A percentile compares a stretch with the other conserved stretches of the same genome.
phyloP scores from a whole-genome alignment of 2,329 filamentous ascomycete genomes.

The Pyrenophora tritici-repentis region DNA sequence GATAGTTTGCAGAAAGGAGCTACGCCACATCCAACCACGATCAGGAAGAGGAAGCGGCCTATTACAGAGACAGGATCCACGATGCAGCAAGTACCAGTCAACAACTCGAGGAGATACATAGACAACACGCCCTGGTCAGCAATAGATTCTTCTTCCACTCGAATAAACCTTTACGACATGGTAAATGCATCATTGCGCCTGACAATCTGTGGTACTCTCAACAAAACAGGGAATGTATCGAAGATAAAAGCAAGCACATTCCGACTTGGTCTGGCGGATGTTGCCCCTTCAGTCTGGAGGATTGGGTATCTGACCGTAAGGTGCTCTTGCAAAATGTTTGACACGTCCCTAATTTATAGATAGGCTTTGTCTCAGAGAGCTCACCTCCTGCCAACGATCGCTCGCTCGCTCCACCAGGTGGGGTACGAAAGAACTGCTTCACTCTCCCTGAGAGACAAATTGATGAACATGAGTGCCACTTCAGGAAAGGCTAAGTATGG shows the following conservation, averaged over 20 bases:
- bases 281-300: slow-evolving; percentile 50
- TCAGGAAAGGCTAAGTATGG: not conserved
- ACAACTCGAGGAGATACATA: too few species aligned
- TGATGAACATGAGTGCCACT: slow-evolving; percentile 5
- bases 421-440: slow-evolving; percentile 13
- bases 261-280: slow-evolving; percentile 40
- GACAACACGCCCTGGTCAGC: too few species aligned
- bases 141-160: not conserved
- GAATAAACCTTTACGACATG: slow-evolving; percentile 17
- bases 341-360: slow-evolving; percentile 8
- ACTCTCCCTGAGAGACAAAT: slow-evolving; percentile 21
- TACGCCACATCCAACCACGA: not conserved
- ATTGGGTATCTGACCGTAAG: slow-evolving; percentile 44
- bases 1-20: not conserved
- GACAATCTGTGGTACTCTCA: slow-evolving; percentile 38
- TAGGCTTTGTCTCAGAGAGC: slow-evolving; percentile 43
- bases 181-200: slow-evolving; percentile 46
- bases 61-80: not conserved
- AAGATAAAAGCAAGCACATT: slow-evolving; percentile 43
- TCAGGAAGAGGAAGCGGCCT: slow-evolving; percentile 11
- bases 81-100: too few species aligned
- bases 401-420: slow-evolving; percentile 38
- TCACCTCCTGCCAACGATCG: slow-evolving; percentile 47
- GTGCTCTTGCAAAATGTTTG: not conserved
- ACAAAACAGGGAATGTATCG: slow-evolving; percentile 26